Evolutionary conservation across 352 stramenopile species (phyloP), one percentile per base, ranked within the genome.

Genomic region (Peronospora destructor): DNA sequence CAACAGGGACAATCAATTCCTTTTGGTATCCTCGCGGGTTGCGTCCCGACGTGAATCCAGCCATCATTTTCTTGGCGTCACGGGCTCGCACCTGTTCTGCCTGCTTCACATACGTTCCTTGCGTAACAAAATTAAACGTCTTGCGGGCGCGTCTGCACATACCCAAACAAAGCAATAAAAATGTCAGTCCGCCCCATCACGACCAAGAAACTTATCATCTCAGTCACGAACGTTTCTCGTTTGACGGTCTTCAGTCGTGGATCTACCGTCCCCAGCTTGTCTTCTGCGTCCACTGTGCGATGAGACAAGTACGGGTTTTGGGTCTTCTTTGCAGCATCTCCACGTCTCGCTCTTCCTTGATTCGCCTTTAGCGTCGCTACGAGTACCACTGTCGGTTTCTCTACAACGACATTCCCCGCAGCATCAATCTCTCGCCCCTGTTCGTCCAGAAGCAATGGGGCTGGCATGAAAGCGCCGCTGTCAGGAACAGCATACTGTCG

Each of bases 31-130:
- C 82, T 34, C 81, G 76, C 17, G 82, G 82, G 44, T 93, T 93
- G 6, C 82, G 64, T 0, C 82, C 82, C 0, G 82, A 93, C 12
- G 79, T 91, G 50, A 93, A 93, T n/a, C 82, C 82, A 26, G 79
- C 79, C 36, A 93, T 74, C 79, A 93, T 91, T 45, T 88, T 91
- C 61, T 91, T 91, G 4, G 82, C 79, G 26, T 93, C 82, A 38
- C 76, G 71, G 0, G 79, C 79, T n/a, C 82, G 82, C 33, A 93
- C 62, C 28, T 91, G 73, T 45, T 91, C 82, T 17, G 64, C 82
- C 38, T 91, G 82, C 60, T 91, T 93, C 21, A 90, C 65, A 34
- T 87, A 93, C n/a, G 79, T 89, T 13, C 82, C 82, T 56, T 93
- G 73, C 9, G 82, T 70, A 37, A 91, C 78, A 52, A 93, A 93